These are phyloP conservation scores for Tylopilus balloui DNA, from an alignment of 768 basidiomycete species.

Conservation along the genomic window DNA sequence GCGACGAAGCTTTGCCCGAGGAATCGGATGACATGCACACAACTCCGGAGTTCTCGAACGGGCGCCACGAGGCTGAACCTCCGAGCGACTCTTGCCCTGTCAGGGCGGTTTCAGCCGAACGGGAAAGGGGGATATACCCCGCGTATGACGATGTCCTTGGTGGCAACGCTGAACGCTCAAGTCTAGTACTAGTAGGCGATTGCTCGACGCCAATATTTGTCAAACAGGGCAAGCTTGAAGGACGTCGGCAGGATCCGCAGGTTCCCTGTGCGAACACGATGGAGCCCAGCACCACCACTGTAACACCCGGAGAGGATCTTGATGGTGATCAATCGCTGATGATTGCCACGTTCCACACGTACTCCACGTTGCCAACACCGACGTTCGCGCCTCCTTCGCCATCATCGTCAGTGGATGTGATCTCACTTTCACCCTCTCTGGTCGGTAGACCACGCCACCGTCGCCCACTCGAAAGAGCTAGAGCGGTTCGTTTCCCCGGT, in stretches of 20 bases:
- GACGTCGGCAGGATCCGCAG: conserved; percentile 15
- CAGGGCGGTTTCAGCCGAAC: not conserved
- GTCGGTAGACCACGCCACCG: conserved; percentile 22
- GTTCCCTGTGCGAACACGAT: conserved; percentile 9
- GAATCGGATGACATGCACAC: conserved; percentile 1
- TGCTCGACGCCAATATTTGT: not conserved
- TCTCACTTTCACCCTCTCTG: conserved; percentile 20
- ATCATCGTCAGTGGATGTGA: conserved; percentile 26
- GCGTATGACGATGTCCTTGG: not conserved
- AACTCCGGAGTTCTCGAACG: not conserved
- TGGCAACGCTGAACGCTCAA: not conserved
- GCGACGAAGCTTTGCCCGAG: not conserved
- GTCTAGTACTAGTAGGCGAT: not conserved
- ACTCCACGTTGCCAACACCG: conserved; percentile 26
- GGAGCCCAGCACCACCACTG: conserved; percentile 9
- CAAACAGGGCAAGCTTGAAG: conserved; percentile 4
- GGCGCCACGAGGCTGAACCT: conserved; percentile 1
- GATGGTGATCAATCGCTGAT: conserved; percentile 16
- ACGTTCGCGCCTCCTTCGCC: conserved; percentile 29
- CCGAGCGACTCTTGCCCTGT: not conserved
- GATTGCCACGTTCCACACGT: conserved; percentile 21
- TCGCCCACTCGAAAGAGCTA: conserved; percentile 30
- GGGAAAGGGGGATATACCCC: not conserved
- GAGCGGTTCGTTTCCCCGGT: conserved; percentile 30
- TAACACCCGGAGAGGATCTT: conserved; percentile 15